These are phyloP conservation scores for Saccharomycopsis fermentans DNA, from an alignment of 805 yeast species.

Conservation along the genomic window DNA sequence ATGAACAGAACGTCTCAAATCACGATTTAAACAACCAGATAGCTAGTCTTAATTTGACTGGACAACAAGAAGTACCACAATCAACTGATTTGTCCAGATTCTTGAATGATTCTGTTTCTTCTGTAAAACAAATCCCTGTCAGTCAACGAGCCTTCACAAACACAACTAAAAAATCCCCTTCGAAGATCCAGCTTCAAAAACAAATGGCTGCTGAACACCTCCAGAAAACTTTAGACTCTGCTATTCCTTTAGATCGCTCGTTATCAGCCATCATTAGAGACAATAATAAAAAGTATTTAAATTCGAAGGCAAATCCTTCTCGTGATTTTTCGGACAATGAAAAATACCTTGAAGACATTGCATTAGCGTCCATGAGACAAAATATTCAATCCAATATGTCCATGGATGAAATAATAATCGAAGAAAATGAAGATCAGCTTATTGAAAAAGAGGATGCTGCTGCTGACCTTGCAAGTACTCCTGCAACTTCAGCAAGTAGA, in stretches of 20 bases:
- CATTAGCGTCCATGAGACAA: conserved; percentile 14
- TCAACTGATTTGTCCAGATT: conserved; percentile 2
- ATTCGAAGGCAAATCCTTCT: neutral
- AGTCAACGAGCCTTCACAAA: neutral
- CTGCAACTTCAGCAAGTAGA: neutral
- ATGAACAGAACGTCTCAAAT: neutral
- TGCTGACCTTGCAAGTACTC: neutral
- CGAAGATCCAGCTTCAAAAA: conserved; percentile 3
- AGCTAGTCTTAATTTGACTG: neutral
- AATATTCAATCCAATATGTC: conserved; percentile 8
- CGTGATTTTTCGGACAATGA: conserved; percentile 7
- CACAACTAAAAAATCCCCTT: neutral
- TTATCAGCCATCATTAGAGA: conserved; percentile 18
- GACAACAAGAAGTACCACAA: neutral
- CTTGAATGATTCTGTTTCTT: conserved; percentile 6
- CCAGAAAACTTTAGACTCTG: conserved; percentile 15
- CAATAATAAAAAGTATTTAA: conserved; percentile 8
- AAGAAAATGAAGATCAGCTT: conserved; percentile 1
- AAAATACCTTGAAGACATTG: conserved; percentile 16
- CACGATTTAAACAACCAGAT: neutral
- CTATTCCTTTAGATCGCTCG: conserved; percentile 16
- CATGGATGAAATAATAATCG: neutral
- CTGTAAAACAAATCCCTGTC: conserved; percentile 6
- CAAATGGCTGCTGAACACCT: conserved; percentile 4
- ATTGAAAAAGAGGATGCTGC: neutral